Percentiles rank a stretch among this genome's conserved stretches.
phyloP scores from a whole-genome alignment of 2,329 filamentous ascomycete genomes.

The Sclerotinia spermophila region DNA sequence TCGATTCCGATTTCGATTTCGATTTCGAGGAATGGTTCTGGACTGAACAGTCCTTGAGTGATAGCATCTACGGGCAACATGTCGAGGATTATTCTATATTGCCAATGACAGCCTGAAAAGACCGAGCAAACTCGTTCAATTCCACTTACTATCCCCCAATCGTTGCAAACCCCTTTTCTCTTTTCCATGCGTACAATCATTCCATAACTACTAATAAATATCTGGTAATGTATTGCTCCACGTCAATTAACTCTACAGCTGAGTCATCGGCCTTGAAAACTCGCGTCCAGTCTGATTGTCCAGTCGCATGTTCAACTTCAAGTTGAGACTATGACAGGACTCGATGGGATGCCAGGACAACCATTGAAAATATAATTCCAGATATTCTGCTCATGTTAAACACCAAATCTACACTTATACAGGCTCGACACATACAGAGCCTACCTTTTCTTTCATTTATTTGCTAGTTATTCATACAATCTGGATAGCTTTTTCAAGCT shows the following conservation, averaged over 20 bases:
- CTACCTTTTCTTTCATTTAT: too few relatives aligned
- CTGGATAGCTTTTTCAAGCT: too few relatives aligned
- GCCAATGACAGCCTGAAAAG: background rate
- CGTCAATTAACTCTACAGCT: background rate
- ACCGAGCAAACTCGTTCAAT: background rate
- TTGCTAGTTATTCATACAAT: too few relatives aligned
- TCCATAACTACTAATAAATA: background rate
- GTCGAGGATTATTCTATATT: background rate
- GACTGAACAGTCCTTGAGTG: background rate
- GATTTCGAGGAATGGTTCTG: background rate
- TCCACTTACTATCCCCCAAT: background rate
- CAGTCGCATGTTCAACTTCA: background rate
- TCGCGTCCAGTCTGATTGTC: background rate
- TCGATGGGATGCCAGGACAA: background rate
- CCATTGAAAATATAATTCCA: background rate
- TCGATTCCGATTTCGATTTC: background rate
- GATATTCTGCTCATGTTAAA: too few relatives aligned
- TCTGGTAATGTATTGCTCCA: background rate
- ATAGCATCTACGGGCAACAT: background rate
- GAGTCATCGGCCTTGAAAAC: background rate
- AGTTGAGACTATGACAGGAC: background rate
- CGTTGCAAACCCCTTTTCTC: background rate
- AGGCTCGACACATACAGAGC: too few relatives aligned
- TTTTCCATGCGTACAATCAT: background rate
- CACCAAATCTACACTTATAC: too few relatives aligned